Conservation (phyloP, 441 rosid genomes). For the Populus hybrid region DNA sequence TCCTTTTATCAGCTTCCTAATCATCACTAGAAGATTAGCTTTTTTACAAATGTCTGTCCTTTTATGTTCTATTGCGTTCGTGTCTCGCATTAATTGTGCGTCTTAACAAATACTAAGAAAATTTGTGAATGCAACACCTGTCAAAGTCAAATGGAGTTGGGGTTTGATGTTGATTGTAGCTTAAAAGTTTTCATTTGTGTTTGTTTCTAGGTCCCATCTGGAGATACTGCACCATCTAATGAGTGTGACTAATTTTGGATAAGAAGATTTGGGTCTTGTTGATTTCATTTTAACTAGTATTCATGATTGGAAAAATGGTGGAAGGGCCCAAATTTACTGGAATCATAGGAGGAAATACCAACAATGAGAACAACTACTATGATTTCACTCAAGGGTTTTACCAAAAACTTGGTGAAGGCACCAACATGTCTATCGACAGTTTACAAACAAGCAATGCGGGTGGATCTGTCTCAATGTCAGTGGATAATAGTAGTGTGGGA, state of each 20-base stretch:
- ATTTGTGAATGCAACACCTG: neutral
- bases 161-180: neutral
- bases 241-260: constrained; percentile 21
- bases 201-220: constrained; percentile 19
- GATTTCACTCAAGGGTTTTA: constrained; percentile 82
- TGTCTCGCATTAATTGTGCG: neutral
- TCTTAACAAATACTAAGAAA: neutral
- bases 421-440: constrained; percentile 90
- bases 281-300: constrained; percentile 17
- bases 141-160: neutral
- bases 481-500: constrained; percentile 84
- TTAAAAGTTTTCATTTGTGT: neutral
- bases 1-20: neutral
- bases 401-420: constrained; percentile 78
- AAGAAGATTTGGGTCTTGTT: constrained; percentile 13
- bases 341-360: constrained; percentile 43
- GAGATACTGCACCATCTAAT: constrained; percentile 17
- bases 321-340: constrained; percentile 68
- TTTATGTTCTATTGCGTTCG: neutral
- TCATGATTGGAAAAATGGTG: constrained; percentile 58
- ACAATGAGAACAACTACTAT: constrained; percentile 59
- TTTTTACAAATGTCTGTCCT: neutral
- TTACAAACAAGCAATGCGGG: constrained; percentile 80
- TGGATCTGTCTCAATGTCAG: constrained; percentile 90
- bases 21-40: neutral